These are phyloP conservation scores for Metschnikowia kofuensis DNA, from an alignment of 805 yeast species.

Conservation along the genomic window DNA sequence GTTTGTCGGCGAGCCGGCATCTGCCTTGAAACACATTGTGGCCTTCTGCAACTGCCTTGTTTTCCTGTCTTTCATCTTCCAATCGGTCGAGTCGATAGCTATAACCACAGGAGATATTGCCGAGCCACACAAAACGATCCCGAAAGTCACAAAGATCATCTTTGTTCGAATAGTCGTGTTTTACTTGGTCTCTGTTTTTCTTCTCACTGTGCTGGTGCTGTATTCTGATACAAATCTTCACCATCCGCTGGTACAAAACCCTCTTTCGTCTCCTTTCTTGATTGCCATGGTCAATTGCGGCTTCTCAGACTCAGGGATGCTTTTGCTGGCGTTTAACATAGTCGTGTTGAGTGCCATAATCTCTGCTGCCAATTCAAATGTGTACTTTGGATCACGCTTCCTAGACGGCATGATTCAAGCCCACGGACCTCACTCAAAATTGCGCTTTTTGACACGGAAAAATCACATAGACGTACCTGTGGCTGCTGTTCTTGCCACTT, in stretches of 20 bases:
- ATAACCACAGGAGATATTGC: slow-evolving; percentile 18
- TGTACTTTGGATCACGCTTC: slow-evolving; percentile 26
- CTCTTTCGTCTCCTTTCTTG: slow-evolving; percentile 24
- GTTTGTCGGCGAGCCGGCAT: slow-evolving; percentile 2
- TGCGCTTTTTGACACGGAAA: slow-evolving; percentile 7
- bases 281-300: slow-evolving; percentile 21
- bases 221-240: slow-evolving; percentile 10
- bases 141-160: slow-evolving; percentile 12
- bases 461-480: slow-evolving; percentile 18
- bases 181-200: slow-evolving; percentile 15
- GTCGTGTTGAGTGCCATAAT: slow-evolving; percentile 22
- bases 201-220: slow-evolving; percentile 17
- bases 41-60: slow-evolving; percentile 13
- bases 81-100: slow-evolving; percentile 19
- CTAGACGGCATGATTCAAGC: slow-evolving; percentile 18
- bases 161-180: slow-evolving; percentile 18
- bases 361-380: slow-evolving; percentile 29
- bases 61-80: slow-evolving; percentile 19
- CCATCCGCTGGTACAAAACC: slow-evolving; percentile 9
- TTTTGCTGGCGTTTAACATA: slow-evolving; percentile 19
- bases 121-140: slow-evolving; percentile 14
- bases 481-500: slow-evolving; percentile 19
- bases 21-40: slow-evolving; percentile 1
- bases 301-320: slow-evolving; percentile 6
- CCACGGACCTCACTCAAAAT: background rate